Evolutionary conservation across 345 rosid genomes (phyloP).

Genomic region (Rhizophora apiculata): DNA sequence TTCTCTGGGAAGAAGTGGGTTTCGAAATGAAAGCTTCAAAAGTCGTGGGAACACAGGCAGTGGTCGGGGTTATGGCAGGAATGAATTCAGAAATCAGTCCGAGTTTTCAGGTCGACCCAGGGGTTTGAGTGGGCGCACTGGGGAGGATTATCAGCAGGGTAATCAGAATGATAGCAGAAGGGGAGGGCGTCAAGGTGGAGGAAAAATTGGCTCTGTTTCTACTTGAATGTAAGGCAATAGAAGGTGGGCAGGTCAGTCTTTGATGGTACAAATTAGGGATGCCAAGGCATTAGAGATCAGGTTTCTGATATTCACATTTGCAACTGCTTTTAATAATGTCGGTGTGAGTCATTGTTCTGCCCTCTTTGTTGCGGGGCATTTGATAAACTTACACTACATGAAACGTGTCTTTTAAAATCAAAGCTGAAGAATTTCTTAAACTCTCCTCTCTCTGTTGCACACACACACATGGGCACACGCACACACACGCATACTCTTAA

Average conservation of each 20-base stretch:
- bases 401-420: slow-evolving; percentile 12
- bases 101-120: slow-evolving; percentile 63
- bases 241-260: slow-evolving; percentile 22
- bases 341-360: slow-evolving; percentile 1
- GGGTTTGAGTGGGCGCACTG: slow-evolving; percentile 37
- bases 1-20: slow-evolving; percentile 49
- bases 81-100: slow-evolving; percentile 40
- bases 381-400: slow-evolving; percentile 29
- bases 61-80: slow-evolving; percentile 48
- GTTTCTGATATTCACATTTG: slow-evolving; percentile 22
- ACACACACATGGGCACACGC: not conserved
- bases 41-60: slow-evolving; percentile 44
- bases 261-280: slow-evolving; percentile 33
- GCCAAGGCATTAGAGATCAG: slow-evolving; percentile 16
- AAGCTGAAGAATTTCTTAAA: slow-evolving; percentile 12
- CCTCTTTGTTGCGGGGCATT: slow-evolving; percentile 14
- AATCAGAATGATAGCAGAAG: slow-evolving; percentile 31
- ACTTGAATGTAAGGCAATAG: slow-evolving; percentile 12
- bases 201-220: slow-evolving; percentile 13
- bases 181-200: slow-evolving; percentile 21
- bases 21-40: slow-evolving; percentile 49
- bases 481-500: too few species aligned
- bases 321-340: slow-evolving; percentile 13
- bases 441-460: not conserved
- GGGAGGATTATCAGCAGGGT: slow-evolving; percentile 41